Evolutionary conservation across 2,329 filamentous ascomycete genomes (phyloP).

Genomic region (Sarocladium brachiariae): DNA sequence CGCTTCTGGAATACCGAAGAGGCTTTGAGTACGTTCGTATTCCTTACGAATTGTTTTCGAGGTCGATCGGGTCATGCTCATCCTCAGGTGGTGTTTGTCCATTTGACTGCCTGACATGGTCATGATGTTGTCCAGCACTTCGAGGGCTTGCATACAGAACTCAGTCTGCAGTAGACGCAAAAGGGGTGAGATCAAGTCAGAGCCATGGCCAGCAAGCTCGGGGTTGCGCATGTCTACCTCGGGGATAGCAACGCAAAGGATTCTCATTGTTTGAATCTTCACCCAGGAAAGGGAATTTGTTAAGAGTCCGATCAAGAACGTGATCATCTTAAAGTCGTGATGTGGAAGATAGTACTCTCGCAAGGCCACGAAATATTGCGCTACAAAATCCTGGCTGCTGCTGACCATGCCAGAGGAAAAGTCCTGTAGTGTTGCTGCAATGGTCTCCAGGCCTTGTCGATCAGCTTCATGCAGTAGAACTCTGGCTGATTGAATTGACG

Average conservation of each 20-base stretch:
- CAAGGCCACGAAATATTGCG: constrained; percentile 66
- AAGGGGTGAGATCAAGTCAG: constrained; percentile 89
- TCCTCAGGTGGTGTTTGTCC: constrained; percentile 88
- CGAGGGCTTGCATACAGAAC: constrained; percentile 84
- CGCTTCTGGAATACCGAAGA: constrained; percentile 94
- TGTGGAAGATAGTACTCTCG: constrained; percentile 72
- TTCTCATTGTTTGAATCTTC: constrained; percentile 86
- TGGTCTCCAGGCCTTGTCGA: constrained; percentile 57
- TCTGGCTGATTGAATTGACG: constrained; percentile 56
- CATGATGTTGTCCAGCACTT: constrained; percentile 92
- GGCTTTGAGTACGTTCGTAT: constrained; percentile 85
- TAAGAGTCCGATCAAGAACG: constrained; percentile 83
- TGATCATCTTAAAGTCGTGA: constrained; percentile 76
- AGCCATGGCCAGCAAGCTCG: constrained; percentile 83
- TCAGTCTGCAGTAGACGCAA: constrained; percentile 86
- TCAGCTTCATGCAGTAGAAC: constrained; percentile 68
- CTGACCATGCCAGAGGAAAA: constrained; percentile 63
- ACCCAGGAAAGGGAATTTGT: constrained; percentile 88
- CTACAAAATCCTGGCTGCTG: constrained; percentile 67
- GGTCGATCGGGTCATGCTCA: constrained; percentile 93
- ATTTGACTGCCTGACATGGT: constrained; percentile 86
- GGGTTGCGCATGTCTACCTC: constrained; percentile 89
- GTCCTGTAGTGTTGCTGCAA: constrained; percentile 62
- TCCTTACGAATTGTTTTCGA: constrained; percentile 85
- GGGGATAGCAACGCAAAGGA: constrained; percentile 77